phyloP scores from a whole-genome alignment of 345 rosid genomes.

The Heritiera fomes region DNA sequence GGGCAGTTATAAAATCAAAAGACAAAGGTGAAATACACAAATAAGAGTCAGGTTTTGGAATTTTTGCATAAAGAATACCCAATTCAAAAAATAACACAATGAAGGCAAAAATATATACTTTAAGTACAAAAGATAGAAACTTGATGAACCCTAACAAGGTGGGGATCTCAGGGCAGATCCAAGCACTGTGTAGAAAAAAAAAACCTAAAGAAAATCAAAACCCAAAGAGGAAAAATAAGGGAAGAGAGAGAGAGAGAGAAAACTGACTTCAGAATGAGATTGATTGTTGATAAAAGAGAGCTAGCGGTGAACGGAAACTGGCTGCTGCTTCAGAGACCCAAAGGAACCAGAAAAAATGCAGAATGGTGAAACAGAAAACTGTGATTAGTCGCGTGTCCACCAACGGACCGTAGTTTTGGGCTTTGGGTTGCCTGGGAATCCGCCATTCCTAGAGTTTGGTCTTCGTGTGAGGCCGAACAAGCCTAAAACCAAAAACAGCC shows the following conservation, averaged over 20 bases:
- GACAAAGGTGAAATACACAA: not conserved
- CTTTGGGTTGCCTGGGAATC: not conserved
- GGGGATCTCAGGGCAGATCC: slow-evolving; percentile 20
- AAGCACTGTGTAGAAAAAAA: not conserved
- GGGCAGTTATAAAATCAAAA: slow-evolving; percentile 10
- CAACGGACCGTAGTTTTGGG: not conserved
- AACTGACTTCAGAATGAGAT: not conserved
- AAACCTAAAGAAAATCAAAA: not conserved
- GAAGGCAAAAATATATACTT: not conserved
- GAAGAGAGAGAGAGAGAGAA: not conserved
- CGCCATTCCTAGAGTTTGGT: not conserved
- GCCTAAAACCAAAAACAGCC: not conserved
- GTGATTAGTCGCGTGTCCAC: not conserved
- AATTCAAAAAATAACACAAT: not conserved
- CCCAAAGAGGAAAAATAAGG: not conserved
- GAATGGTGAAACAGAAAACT: not conserved
- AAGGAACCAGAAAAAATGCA: not conserved
- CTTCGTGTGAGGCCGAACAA: not conserved
- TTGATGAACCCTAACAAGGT: not conserved
- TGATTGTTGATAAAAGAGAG: slow-evolving; percentile 6
- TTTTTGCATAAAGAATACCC: not conserved
- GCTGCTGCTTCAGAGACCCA: slow-evolving; percentile 12
- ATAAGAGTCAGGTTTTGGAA: not conserved
- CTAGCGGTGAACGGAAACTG: slow-evolving; percentile 11
- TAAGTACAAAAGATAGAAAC: not conserved